Evolutionary conservation across 768 basidiomycete genomes (phyloP).

Genomic region (Mycena filopes): DNA sequence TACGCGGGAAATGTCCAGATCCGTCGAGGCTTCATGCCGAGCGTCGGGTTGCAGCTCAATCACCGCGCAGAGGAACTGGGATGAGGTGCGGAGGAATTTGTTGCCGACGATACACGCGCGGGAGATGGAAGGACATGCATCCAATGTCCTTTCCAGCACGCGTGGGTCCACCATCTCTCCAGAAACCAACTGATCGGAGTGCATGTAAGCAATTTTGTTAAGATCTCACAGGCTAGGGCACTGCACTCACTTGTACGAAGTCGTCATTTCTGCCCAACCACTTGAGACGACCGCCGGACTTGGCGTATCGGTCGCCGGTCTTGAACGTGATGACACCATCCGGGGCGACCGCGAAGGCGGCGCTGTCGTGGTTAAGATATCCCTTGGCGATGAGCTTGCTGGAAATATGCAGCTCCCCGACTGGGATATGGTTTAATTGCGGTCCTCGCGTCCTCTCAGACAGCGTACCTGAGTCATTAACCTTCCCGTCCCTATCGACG

Average conservation of each 20-base stretch:
- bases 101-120: conserved; percentile 48
- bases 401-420: conserved; percentile 46
- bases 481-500: conserved; percentile 38
- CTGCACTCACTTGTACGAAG: conserved; percentile 42
- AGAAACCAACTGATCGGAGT: conserved; percentile 41
- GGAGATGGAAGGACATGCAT: conserved; percentile 37
- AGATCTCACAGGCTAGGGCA: background rate
- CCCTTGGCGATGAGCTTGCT: conserved; percentile 42
- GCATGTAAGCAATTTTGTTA: background rate
- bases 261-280: conserved; percentile 50
- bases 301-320: conserved; percentile 46
- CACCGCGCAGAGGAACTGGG: conserved; percentile 45
- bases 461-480: conserved; percentile 35
- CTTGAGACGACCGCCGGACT: conserved; percentile 35
- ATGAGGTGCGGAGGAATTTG: conserved; percentile 44
- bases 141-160: conserved; percentile 41
- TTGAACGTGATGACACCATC: conserved; percentile 43
- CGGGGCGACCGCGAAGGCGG: conserved; percentile 39
- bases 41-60: conserved; percentile 37
- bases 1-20: conserved; percentile 41
- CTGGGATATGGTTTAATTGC: background rate
- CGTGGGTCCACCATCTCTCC: conserved; percentile 49
- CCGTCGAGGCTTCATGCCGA: conserved; percentile 15
- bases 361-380: conserved; percentile 42
- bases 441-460: background rate